Evolutionary conservation across 2,329 filamentous ascomycete species (phyloP).

Genomic region (Gaeumannomyces sp.): DNA sequence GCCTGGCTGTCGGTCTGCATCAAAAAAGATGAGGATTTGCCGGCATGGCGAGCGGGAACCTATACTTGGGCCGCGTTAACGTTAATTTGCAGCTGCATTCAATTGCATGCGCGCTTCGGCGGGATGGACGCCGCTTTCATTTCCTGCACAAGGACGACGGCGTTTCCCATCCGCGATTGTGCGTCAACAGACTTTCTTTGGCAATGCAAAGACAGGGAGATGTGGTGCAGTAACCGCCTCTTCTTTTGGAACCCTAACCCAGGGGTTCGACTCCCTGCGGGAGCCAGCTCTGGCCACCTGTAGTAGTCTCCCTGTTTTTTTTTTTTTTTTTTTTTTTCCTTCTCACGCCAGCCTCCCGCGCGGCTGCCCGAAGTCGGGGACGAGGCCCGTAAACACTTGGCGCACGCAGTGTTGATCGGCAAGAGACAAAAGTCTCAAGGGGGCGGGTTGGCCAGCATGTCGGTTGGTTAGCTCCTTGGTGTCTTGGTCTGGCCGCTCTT

Average conservation of each 20-base stretch:
- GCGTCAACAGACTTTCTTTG: too few species aligned
- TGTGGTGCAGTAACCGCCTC: background rate
- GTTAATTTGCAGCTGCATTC: background rate
- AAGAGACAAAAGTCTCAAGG: background rate
- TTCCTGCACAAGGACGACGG: conserved; percentile 18
- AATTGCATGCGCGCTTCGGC: background rate
- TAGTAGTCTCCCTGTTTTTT: too few species aligned
- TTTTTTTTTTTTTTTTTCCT: too few species aligned
- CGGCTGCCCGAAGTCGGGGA: background rate
- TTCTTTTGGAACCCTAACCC: too few species aligned
- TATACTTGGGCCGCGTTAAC: background rate
- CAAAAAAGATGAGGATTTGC: background rate
- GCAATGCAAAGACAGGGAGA: too few species aligned
- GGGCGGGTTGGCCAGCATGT: too few species aligned
- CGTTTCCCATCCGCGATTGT: background rate
- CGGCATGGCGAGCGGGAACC: background rate
- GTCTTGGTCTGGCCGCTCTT: too few species aligned
- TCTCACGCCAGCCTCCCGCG: background rate
- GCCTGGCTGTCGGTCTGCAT: too few species aligned
- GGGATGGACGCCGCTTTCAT: background rate
- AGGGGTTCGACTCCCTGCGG: too few species aligned
- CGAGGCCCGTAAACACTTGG: background rate
- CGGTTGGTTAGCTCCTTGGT: too few species aligned
- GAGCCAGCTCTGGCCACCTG: background rate
- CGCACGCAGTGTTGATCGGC: background rate